Percentiles rank a stretch among this genome's conserved stretches.
phyloP scores from a whole-genome alignment of 495 filamentous ascomycete species.

The Geoglossum glabrum region DNA sequence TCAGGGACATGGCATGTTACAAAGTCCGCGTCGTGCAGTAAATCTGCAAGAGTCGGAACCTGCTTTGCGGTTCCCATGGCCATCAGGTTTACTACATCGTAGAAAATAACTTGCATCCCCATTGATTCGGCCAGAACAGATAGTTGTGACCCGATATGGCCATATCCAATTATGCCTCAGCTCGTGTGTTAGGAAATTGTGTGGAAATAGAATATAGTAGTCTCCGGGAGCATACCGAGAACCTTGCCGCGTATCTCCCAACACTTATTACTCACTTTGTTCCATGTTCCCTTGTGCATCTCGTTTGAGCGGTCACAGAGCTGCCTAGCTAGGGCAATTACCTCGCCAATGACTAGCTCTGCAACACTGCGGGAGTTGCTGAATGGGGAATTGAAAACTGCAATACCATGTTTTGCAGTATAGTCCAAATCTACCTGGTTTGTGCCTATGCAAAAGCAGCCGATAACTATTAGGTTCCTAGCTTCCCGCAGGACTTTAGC shows the following conservation, averaged over 20 bases:
- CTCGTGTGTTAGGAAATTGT: conserved; percentile 7
- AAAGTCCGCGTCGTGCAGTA: conserved; percentile 72
- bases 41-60: conserved; percentile 50
- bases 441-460: conserved; percentile 98
- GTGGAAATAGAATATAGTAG: neutral
- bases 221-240: conserved; percentile 33
- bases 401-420: conserved; percentile 79
- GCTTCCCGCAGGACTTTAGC: conserved; percentile 71
- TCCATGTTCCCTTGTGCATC: conserved; percentile 90
- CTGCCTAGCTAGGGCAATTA: conserved; percentile 80
- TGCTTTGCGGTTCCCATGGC: conserved; percentile 72
- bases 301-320: conserved; percentile 85
- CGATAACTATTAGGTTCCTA: conserved; percentile 84
- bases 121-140: conserved; percentile 92
- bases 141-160: conserved; percentile 91
- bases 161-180: conserved; percentile 81
- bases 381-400: conserved; percentile 98
- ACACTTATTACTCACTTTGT: conserved; percentile 88
- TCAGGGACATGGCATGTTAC: conserved; percentile 90
- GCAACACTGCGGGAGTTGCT: conserved; percentile 94
- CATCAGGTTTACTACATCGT: conserved; percentile 86
- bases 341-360: conserved; percentile 84
- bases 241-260: conserved; percentile 99
- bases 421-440: conserved; percentile 93
- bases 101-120: conserved; percentile 95